Evolutionary conservation across 305 asterid species (phyloP), one percentile per base, ranked within the genome.

Genomic region (Solanum aculeatissimum): DNA sequence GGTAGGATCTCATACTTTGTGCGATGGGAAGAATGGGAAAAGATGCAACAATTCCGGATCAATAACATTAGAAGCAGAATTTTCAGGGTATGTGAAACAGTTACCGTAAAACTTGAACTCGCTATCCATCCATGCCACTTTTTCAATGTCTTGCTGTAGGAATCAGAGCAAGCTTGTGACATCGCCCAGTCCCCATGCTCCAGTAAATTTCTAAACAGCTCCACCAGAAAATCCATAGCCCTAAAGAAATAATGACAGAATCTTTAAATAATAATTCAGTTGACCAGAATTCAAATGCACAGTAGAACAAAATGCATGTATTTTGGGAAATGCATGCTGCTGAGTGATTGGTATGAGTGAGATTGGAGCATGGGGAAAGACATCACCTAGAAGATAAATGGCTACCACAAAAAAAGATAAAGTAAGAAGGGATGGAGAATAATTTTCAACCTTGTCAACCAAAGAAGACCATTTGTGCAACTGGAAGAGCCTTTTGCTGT

Each of bases 141-240:
- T 88, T 97, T 94, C 89, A 97, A 90, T n/a, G 98, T 97, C 91
- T 92, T 92, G 85, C 19, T 85, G 85, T 97, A 97, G 85, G 99
- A 94, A 74, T 97, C 97, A 83, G 90, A 81, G 90, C 98, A 94
- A 90, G 94, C 94, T 91, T 94, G 94, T 85, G 99, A 94, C 98
- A 97, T 94, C 7, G 95, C 45, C 97, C 98, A 95, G 85, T 95
- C 98, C 87, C 91, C 91, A 85, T 97, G 96, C 63, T 90, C 91
- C 85, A 94, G 83, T 83, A 97, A 87, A 90, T 95, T 92, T 23
- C 91, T 89, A 77, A 97, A 97, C 89, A 97, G 88, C 85, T 85
- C 98, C 88, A 93, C 93, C 93, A 93, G 85, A 92, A 95, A 95
- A 92, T 97, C 98, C 99, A 97, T 95, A n/a, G 99, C 99, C 94